A percentile compares a stretch with the other conserved stretches of the same genome.
Evolutionary conservation across 495 filamentous ascomycete species (phyloP).

Genomic region (Delitschia confertaspora): DNA sequence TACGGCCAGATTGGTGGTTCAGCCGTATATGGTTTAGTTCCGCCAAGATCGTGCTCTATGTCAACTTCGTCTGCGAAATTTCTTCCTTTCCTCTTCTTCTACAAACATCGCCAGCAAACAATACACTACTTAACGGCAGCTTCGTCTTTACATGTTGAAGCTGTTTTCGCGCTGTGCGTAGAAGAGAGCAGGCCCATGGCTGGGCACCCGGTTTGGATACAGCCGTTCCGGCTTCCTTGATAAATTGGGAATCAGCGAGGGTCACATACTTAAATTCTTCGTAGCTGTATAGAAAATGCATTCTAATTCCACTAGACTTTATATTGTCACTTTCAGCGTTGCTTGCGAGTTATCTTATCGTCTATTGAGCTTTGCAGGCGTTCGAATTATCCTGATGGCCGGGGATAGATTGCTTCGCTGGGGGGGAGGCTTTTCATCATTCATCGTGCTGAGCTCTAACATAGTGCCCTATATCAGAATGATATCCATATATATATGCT

Average conservation of each 20-base stretch:
- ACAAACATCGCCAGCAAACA: conserved; percentile 45
- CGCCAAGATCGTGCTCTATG: not conserved
- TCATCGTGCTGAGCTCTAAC: no score
- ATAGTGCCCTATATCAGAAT: no score
- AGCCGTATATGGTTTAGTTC: conserved; percentile 4
- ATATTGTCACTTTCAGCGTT: no score
- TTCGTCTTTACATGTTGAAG: conserved; percentile 41
- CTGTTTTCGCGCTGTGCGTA: conserved; percentile 68
- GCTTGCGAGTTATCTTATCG: no score
- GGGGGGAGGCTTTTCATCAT: no score
- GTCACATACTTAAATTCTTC: conserved; percentile 57
- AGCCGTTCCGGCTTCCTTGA: conserved; percentile 57
- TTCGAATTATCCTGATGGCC: no score
- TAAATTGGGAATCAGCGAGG: conserved; percentile 71
- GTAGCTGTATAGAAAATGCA: no score
- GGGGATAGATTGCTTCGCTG: no score
- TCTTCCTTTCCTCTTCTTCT: conserved; percentile 35
- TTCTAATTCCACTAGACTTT: no score
- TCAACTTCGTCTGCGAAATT: conserved; percentile 4
- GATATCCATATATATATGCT: no score
- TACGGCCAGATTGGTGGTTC: conserved; percentile 26
- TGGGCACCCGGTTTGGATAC: conserved; percentile 72
- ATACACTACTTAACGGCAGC: conserved; percentile 55
- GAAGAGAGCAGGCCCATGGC: conserved; percentile 56
- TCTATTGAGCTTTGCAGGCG: no score